Conservation (phyloP, 129 eudicot species). For the Centrapalus pauciflorus region DNA sequence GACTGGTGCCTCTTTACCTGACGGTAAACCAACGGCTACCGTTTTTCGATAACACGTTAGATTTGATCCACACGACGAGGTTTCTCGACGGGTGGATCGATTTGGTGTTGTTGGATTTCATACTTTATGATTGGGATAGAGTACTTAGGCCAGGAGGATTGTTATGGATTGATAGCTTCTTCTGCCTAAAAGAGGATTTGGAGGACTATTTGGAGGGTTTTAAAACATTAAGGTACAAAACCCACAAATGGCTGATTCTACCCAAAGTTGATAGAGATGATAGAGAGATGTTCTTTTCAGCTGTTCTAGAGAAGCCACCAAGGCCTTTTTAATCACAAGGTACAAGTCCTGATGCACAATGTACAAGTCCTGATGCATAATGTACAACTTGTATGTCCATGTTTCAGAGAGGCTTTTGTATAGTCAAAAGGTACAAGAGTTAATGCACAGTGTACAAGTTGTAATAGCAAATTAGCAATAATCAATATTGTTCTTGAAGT, state of each 20-base stretch:
- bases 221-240: slow-evolving; percentile 52
- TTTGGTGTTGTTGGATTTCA: slow-evolving; percentile 51
- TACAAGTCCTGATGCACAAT: slow-evolving; percentile 2
- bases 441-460: background rate
- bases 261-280: slow-evolving; percentile 59
- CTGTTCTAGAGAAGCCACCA: slow-evolving; percentile 70
- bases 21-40: slow-evolving; percentile 70
- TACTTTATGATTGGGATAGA: slow-evolving; percentile 72
- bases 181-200: slow-evolving; percentile 65
- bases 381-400: background rate
- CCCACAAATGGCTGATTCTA: slow-evolving; percentile 60
- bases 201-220: slow-evolving; percentile 56
- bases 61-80: slow-evolving; percentile 68
- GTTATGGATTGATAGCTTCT: slow-evolving; percentile 76
- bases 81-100: slow-evolving; percentile 85
- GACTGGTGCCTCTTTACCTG: slow-evolving; percentile 60
- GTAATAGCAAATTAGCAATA: too few species aligned
- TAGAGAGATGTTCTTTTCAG: slow-evolving; percentile 65
- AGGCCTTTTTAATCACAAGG: slow-evolving; percentile 42
- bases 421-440: background rate
- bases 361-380: background rate
- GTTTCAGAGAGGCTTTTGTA: too few species aligned
- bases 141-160: slow-evolving; percentile 80
- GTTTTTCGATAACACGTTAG: slow-evolving; percentile 69
- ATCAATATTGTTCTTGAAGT: background rate